Percentiles rank a stretch among this genome's conserved stretches.
Evolutionary conservation across 1,139 yeast species (phyloP).

Genomic region (Suhomyces bolitotheri): DNA sequence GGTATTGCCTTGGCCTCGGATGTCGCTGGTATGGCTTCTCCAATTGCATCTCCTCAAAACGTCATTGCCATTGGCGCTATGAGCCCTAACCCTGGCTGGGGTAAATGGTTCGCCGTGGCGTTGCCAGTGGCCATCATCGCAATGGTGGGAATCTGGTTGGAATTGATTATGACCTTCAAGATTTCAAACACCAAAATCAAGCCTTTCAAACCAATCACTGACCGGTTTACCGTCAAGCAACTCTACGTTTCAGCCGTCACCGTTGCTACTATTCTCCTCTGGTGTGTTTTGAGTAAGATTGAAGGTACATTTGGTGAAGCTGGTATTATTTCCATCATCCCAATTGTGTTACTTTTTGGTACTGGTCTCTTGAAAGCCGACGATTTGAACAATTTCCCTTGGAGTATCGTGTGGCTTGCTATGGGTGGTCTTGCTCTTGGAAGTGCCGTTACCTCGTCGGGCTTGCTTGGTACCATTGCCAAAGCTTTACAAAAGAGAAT

Average conservation of each 20-base stretch:
- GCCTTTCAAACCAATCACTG: conserved; percentile 66
- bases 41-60: conserved; percentile 94
- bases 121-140: conserved; percentile 72
- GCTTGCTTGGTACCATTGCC: conserved; percentile 79
- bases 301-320: conserved; percentile 78
- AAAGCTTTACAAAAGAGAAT: conserved; percentile 59
- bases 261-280: conserved; percentile 67
- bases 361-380: conserved; percentile 80
- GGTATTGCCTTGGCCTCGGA: conserved; percentile 93
- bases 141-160: conserved; percentile 67
- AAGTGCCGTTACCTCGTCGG: conserved; percentile 86
- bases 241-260: conserved; percentile 68
- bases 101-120: conserved; percentile 87
- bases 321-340: conserved; percentile 85
- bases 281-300: conserved; percentile 77
- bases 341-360: conserved; percentile 83
- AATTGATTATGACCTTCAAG: conserved; percentile 67
- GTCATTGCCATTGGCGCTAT: conserved; percentile 84
- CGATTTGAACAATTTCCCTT: conserved; percentile 88
- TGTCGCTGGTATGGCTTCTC: conserved; percentile 95
- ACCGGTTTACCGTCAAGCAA: conserved; percentile 71
- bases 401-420: conserved; percentile 91
- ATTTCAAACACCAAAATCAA: conserved; percentile 48
- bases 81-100: conserved; percentile 93
- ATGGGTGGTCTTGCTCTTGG: conserved; percentile 97